These are phyloP conservation scores for Aurifilum marmelostoma DNA, from an alignment of 2,329 filamentous ascomycete species.

Conservation along the genomic window DNA sequence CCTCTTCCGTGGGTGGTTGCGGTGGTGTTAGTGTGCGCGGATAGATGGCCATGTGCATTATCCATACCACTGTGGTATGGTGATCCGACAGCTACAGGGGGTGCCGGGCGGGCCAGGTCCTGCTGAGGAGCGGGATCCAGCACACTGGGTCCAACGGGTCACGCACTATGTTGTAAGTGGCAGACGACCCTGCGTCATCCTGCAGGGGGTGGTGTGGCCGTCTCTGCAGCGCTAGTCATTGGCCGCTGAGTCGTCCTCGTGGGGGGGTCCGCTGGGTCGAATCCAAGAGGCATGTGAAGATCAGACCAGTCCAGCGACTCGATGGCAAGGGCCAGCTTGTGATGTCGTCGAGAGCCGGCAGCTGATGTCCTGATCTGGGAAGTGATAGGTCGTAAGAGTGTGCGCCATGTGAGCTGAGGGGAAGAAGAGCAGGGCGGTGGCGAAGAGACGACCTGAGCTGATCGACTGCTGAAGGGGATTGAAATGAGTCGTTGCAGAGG, in stretches of 20 bases:
- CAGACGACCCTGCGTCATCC: constrained; percentile 5
- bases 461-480: neutral
- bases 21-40: neutral
- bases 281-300: constrained; percentile 23
- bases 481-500: too few relatives aligned
- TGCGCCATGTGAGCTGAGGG: neutral
- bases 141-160: neutral
- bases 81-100: neutral
- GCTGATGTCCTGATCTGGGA: neutral
- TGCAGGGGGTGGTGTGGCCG: constrained; percentile 3
- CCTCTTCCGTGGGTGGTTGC: neutral
- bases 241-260: neutral
- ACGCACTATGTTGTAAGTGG: neutral
- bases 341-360: neutral
- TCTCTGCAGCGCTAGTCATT: neutral
- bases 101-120: too few relatives aligned
- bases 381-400: neutral
- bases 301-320: constrained; percentile 14
- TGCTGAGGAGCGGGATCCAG: neutral
- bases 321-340: neutral
- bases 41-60: neutral
- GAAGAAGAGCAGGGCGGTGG: neutral
- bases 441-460: neutral
- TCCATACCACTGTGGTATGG: too few relatives aligned
- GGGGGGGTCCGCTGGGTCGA: neutral